These are phyloP conservation scores for Urtica urens DNA, from an alignment of 306 rosid genomes.

Conservation along the genomic window DNA sequence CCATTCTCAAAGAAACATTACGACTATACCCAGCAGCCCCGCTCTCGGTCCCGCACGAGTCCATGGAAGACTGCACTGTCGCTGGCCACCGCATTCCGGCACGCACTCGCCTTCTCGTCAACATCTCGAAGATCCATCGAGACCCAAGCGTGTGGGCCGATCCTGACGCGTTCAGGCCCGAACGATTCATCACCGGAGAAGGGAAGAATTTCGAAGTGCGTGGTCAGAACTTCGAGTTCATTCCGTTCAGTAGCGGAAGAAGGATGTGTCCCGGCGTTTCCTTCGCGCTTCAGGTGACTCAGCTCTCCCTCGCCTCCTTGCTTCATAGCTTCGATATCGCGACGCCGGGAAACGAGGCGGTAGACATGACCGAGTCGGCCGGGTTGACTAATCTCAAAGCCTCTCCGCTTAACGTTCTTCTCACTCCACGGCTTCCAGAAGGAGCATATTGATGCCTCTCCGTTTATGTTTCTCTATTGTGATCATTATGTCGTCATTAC, in stretches of 20 bases:
- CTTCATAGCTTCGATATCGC: too few relatives aligned
- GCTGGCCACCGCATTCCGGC: slow-evolving; percentile 23
- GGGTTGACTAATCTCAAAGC: neutral
- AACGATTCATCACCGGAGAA: slow-evolving; percentile 48
- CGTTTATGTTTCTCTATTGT: too few relatives aligned
- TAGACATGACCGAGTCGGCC: neutral
- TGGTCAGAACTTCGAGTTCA: too few relatives aligned
- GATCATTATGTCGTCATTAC: too few relatives aligned
- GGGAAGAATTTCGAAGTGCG: too few relatives aligned
- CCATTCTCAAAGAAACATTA: slow-evolving; percentile 40
- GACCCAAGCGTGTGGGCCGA: slow-evolving; percentile 40
- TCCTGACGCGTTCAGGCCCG: slow-evolving; percentile 35
- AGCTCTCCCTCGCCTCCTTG: too few relatives aligned
- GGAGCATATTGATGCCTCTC: neutral
- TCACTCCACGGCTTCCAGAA: neutral
- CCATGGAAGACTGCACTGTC: slow-evolving; percentile 34
- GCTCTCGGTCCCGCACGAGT: slow-evolving; percentile 40
- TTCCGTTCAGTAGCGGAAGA: too few relatives aligned
- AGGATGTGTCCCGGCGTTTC: slow-evolving; percentile 8
- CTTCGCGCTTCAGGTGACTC: too few relatives aligned
- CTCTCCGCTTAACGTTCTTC: neutral
- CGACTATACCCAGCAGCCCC: slow-evolving; percentile 46
- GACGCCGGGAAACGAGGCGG: neutral
- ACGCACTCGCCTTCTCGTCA: slow-evolving; percentile 40
- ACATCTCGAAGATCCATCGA: slow-evolving; percentile 50